phyloP scores from a whole-genome alignment of 257 asterid genomes.

The Plantago major region DNA sequence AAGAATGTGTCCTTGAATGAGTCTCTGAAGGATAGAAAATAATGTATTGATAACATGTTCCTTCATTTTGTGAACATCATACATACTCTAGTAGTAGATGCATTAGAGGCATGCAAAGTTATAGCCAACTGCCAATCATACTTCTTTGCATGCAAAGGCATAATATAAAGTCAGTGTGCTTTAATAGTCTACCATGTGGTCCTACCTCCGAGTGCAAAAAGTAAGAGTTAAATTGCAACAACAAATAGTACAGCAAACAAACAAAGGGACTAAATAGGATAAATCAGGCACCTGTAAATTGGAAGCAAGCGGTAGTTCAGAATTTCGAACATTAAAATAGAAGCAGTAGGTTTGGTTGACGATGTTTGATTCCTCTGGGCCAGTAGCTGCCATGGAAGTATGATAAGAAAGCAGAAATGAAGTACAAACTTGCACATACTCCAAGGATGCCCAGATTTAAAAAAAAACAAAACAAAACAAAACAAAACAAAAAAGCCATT shows the following conservation, averaged over 20 bases:
- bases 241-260: constrained; percentile 11
- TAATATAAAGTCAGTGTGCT: too few species aligned
- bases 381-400: constrained; percentile 59
- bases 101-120: too few species aligned
- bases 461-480: too few species aligned
- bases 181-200: too few species aligned
- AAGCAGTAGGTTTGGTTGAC: constrained; percentile 76
- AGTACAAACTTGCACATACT: constrained; percentile 8
- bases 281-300: constrained; percentile 63
- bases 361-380: constrained; percentile 74
- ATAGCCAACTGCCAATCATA: too few species aligned
- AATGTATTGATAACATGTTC: not conserved
- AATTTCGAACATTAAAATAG: constrained; percentile 83
- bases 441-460: too few species aligned
- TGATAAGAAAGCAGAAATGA: constrained; percentile 18
- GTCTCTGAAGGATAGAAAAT: not conserved
- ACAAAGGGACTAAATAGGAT: constrained; percentile 3
- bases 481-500: not conserved
- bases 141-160: too few species aligned
- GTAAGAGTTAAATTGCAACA: not conserved
- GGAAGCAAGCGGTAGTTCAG: constrained; percentile 93
- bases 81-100: not conserved
- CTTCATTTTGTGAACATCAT: constrained; percentile 7
- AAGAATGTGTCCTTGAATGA: not conserved
- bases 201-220: not conserved